phyloP scores from a whole-genome alignment of 2,329 filamentous ascomycete species.

The Rugonectria rugulosa region DNA sequence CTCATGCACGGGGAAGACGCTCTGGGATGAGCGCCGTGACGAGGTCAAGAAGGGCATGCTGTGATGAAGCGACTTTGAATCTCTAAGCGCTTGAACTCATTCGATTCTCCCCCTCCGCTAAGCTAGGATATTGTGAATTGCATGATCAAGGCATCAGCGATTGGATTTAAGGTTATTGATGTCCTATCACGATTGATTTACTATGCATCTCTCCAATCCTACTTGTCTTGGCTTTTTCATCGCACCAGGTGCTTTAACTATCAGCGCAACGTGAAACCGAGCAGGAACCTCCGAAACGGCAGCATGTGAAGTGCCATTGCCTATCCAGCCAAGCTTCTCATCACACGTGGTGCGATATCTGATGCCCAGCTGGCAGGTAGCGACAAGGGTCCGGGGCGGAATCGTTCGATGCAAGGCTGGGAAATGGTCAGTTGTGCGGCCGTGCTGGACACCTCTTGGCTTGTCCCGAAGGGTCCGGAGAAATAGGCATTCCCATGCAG shows the following conservation, averaged over 20 bases:
- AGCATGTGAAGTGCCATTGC: constrained; percentile 27
- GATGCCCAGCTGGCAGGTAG: constrained; percentile 22
- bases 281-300: constrained; percentile 9
- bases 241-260: background rate
- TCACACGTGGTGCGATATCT: constrained; percentile 36
- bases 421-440: constrained; percentile 16
- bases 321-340: constrained; percentile 17
- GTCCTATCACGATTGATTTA: constrained; percentile 27
- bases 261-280: constrained; percentile 27
- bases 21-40: constrained; percentile 96
- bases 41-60: constrained; percentile 91
- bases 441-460: too few species aligned
- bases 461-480: constrained; percentile 9
- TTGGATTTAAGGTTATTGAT: constrained; percentile 20
- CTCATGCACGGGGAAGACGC: constrained; percentile 95
- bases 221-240: constrained; percentile 11
- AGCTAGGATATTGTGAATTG: constrained; percentile 13
- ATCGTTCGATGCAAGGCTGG: constrained; percentile 33
- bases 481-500: constrained; percentile 9
- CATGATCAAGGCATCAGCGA: constrained; percentile 17
- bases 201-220: constrained; percentile 7
- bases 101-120: constrained; percentile 5
- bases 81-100: constrained; percentile 20
- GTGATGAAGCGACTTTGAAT: constrained; percentile 51
- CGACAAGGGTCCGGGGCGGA: constrained; percentile 25